A percentile compares a stretch with the other conserved stretches of the same genome.
Conservation (phyloP, 108 stramenopile genomes). For the Cyclotella atomus region DNA sequence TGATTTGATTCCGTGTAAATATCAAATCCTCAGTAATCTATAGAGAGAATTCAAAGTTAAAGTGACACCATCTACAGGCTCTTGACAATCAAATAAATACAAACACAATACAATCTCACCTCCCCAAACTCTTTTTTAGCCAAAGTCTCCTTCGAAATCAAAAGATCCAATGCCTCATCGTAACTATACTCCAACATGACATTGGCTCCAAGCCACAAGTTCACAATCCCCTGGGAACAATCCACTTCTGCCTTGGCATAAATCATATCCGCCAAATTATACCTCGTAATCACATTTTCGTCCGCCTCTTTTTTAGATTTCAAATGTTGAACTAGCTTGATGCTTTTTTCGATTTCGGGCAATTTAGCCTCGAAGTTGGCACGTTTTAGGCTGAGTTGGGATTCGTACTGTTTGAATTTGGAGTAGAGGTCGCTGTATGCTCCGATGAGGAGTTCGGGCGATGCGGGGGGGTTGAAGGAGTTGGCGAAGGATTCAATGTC, state of each 20-base stretch:
- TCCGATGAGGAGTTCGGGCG: constrained; percentile 87
- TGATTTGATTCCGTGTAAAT: constrained; percentile 94
- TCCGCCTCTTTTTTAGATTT: constrained; percentile 65
- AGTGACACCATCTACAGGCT: background rate
- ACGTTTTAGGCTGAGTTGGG: constrained; percentile 71
- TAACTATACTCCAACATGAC: constrained; percentile 99
- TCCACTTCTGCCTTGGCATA: constrained; percentile 95
- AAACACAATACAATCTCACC: constrained; percentile 25
- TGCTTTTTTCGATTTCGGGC: constrained; percentile 90
- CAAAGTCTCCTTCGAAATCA: constrained; percentile 60
- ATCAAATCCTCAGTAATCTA: constrained; percentile 86
- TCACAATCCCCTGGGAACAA: constrained; percentile 84
- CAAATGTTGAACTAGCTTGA: constrained; percentile 72
- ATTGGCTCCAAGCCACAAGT: constrained; percentile 98
- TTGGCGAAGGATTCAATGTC: constrained; percentile 83
- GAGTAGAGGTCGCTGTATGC: constrained; percentile 84
- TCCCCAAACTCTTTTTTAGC: constrained; percentile 71
- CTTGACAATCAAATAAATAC: background rate
- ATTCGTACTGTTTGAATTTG: constrained; percentile 88
- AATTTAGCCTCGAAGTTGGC: constrained; percentile 67
- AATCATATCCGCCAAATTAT: constrained; percentile 95
- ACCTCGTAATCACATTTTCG: constrained; percentile 78
- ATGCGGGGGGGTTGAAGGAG: constrained; percentile 78
- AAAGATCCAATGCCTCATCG: constrained; percentile 91
- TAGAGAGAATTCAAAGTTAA: background rate